These are phyloP conservation scores for Melocanna baccifera DNA, from an alignment of 176 grass and related monocot genomes.

Conservation along the genomic window DNA sequence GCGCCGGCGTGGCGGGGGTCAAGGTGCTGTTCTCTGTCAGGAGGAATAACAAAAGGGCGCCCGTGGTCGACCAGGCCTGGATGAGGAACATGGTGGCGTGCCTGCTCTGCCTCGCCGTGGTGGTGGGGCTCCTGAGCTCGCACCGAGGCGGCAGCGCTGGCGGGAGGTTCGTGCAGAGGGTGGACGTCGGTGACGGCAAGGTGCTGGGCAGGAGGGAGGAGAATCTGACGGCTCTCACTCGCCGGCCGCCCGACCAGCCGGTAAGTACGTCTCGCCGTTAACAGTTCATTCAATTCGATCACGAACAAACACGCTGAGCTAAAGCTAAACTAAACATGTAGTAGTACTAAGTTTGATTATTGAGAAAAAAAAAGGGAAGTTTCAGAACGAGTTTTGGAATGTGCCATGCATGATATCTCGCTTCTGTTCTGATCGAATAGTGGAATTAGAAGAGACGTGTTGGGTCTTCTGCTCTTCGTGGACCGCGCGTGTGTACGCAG, in stretches of 20 bases:
- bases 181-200: conserved; percentile 28
- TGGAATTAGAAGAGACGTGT: neutral
- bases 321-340: neutral
- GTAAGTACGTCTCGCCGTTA: conserved; percentile 31
- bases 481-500: conserved; percentile 2
- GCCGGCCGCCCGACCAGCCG: conserved; percentile 25
- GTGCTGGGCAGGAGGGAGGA: conserved; percentile 31
- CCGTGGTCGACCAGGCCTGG: conserved; percentile 37
- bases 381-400: neutral
- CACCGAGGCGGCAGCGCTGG: neutral
- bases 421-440: neutral
- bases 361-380: neutral
- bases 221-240: conserved; percentile 26
- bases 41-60: conserved; percentile 27
- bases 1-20: neutral
- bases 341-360: neutral
- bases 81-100: conserved; percentile 36
- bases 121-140: conserved; percentile 27
- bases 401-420: neutral
- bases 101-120: conserved; percentile 34
- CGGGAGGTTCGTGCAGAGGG: conserved; percentile 24
- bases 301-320: neutral
- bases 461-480: neutral
- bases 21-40: conserved; percentile 27
- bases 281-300: neutral